Base-by-base conservation (phyloP, 306 rosid species). In the Fragaria nilgerrensis region DNA sequence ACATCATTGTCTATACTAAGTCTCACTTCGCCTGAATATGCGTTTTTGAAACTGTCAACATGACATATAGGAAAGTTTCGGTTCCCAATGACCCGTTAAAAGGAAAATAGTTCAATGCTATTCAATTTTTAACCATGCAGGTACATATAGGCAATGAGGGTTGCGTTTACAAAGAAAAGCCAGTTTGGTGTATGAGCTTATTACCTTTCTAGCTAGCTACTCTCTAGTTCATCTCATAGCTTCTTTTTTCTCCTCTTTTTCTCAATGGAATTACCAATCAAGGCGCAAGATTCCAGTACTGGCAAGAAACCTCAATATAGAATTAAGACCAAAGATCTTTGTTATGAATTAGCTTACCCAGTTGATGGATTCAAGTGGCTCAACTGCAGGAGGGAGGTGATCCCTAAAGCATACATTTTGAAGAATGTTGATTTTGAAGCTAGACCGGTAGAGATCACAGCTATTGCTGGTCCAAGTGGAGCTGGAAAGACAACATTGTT, bases 381-480 rank as follows among this genome's bases (percentile, higher is more conserved):
- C 58, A 52, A 8, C 22, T 72, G 58, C 76, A 41, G 66, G 58
- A 77, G 79, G 27, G 71, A 78, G 69, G 75, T 25, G 59, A 39
- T 39, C 27, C 80, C 77, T 5, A 75, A 72, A 23, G 64, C 65
- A 15, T 80, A 58, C 77, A 80, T 80, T 59, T 70, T 85, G 82
- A 85, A 85, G 75, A 81, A 85, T 52, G 84, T 87, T 23, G 70
- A 67, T 36, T 85, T 85, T 77, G 87, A 87, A 72, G 87, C 85
- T 14, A 80, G 41, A 36, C 82, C 88, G 5, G 84, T 79, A 39
- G 82, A 85, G 80, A 79, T 83, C 78, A 47, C 84, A 50, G 87
- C 87, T 85, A 77, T 85, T 20, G 91, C 82, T 7, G 89, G 86
- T 63, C 86, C 86, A 45, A 85, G 89, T 69, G 91, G 89, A 45